These are phyloP conservation scores for Linnemannia zychae DNA, from an alignment of 192 early-diverging fungal genomes.

Conservation along the genomic window DNA sequence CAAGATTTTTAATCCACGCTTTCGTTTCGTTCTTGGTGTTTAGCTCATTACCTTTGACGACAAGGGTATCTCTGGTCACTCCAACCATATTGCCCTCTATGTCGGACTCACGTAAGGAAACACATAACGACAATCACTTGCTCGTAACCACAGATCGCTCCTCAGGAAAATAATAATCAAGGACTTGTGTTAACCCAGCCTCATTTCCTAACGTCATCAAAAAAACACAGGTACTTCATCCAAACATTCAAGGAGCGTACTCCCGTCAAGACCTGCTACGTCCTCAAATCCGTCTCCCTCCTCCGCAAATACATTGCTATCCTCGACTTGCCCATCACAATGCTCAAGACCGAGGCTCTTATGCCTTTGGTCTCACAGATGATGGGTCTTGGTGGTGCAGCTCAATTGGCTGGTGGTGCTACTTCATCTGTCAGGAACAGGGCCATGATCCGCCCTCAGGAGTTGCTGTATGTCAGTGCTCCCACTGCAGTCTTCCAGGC, in stretches of 20 bases:
- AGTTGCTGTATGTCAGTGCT: constrained; percentile 73
- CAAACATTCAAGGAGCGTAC: constrained; percentile 58
- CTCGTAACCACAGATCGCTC: neutral
- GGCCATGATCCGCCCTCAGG: constrained; percentile 32
- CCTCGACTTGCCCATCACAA: constrained; percentile 51
- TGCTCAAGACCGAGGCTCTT: constrained; percentile 70
- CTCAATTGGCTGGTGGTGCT: constrained; percentile 34
- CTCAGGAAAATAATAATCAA: neutral
- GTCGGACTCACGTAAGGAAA: constrained; percentile 73
- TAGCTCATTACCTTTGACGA: constrained; percentile 93
- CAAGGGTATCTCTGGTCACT: constrained; percentile 90
- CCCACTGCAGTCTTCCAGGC: constrained; percentile 66
- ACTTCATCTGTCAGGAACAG: constrained; percentile 10
- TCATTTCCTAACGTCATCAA: constrained; percentile 6
- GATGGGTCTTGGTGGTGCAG: constrained; percentile 65
- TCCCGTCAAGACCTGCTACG: constrained; percentile 61
- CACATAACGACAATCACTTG: too few species aligned
- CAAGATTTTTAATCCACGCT: too few species aligned
- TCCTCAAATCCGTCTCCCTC: constrained; percentile 53
- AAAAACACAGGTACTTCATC: constrained; percentile 35
- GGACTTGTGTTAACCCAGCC: neutral
- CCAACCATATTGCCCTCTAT: constrained; percentile 88
- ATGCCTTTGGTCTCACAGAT: constrained; percentile 72
- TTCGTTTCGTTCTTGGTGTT: neutral
- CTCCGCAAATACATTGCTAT: constrained; percentile 54